phyloP scores from a whole-genome alignment of 83 land plant genomes.

The Thuja plicata region DNA sequence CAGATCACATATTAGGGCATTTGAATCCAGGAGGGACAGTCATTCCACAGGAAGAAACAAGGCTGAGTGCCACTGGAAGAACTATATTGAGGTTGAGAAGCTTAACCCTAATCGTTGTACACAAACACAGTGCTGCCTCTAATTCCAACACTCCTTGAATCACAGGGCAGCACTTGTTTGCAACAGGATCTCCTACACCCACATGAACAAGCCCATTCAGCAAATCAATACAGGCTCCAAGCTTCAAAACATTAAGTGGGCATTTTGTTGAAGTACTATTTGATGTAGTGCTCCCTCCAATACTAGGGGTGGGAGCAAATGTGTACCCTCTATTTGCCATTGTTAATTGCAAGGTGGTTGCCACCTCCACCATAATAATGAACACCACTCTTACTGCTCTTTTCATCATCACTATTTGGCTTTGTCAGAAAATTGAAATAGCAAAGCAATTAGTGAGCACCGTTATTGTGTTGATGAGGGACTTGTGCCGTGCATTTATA shows the following conservation, averaged over 20 bases:
- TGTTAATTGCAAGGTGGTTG: too few species aligned
- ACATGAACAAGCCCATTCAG: constrained; percentile 7
- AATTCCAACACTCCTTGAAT: constrained; percentile 18
- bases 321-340: too few species aligned
- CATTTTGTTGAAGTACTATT: background rate
- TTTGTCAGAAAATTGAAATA: too few species aligned
- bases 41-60: constrained; percentile 20
- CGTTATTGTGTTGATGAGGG: too few species aligned
- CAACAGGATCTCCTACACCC: constrained; percentile 19
- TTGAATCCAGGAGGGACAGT: constrained; percentile 18
- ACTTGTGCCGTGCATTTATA: too few species aligned
- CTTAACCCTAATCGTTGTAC: constrained; percentile 24
- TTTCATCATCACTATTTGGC: too few species aligned
- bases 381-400: too few species aligned
- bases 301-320: background rate
- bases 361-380: too few species aligned
- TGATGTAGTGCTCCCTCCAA: background rate
- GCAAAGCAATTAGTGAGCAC: too few species aligned
- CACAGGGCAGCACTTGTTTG: constrained; percentile 24
- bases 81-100: constrained; percentile 16
- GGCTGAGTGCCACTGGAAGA: constrained; percentile 19
- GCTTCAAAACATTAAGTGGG: constrained; percentile 18
- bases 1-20: constrained; percentile 8
- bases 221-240: constrained; percentile 28
- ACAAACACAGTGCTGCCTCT: constrained; percentile 27